phyloP scores from a whole-genome alignment of 1,284 basidiomycete genomes.

The Ceratobasidium sp. region DNA sequence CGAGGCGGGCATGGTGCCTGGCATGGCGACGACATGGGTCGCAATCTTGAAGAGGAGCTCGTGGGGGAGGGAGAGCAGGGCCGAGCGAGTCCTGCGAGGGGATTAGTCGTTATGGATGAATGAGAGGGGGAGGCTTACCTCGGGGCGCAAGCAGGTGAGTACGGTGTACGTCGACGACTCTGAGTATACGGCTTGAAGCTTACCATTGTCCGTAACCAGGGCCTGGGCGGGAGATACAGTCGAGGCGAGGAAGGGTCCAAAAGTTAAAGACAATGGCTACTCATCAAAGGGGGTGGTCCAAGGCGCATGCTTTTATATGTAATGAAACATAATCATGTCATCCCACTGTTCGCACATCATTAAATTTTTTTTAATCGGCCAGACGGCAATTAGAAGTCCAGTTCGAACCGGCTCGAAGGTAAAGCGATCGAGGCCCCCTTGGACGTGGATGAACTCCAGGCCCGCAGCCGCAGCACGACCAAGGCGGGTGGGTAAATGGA shows the following conservation, averaged over 20 bases:
- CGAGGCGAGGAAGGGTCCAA: background rate
- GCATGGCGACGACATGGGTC: slow-evolving; percentile 7
- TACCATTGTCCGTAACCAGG: slow-evolving; percentile 9
- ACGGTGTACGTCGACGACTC: background rate
- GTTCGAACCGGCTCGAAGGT: background rate
- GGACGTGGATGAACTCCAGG: too few relatives aligned
- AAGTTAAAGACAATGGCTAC: background rate
- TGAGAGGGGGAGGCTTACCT: background rate
- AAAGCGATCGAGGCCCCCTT: too few relatives aligned
- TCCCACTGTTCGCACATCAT: too few relatives aligned
- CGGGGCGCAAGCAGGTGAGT: background rate
- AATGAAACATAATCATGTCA: too few relatives aligned
- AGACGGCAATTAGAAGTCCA: slow-evolving; percentile 11
- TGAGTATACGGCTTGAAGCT: slow-evolving; percentile 3
- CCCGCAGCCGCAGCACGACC: slow-evolving; percentile 11
- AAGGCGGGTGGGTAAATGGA: background rate
- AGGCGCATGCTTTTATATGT: background rate
- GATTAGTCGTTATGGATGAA: too few relatives aligned
- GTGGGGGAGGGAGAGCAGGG: slow-evolving; percentile 24
- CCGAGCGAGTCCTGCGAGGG: background rate
- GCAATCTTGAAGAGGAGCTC: slow-evolving; percentile 37
- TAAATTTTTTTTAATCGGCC: background rate
- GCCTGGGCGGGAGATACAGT: background rate
- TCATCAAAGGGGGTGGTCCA: background rate
- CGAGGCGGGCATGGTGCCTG: slow-evolving; percentile 24